A percentile compares a stretch with the other conserved stretches of the same genome.
These are phyloP conservation scores for Aspergillus texensis DNA, from an alignment of 2,329 filamentous ascomycete species.

Conservation along the genomic window DNA sequence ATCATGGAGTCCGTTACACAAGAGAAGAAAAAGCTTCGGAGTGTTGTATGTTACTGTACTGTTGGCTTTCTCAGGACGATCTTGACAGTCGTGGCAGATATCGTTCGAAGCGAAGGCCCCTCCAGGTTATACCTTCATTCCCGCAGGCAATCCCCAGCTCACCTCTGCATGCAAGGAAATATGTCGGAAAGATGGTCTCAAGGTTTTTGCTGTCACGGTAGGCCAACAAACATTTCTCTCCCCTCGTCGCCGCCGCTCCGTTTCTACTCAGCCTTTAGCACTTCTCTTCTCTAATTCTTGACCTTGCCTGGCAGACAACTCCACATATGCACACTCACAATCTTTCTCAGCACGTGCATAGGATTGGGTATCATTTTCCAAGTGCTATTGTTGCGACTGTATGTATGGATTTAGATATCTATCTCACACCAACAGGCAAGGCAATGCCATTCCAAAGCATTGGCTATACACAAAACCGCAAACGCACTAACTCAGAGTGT, in stretches of 20 bases:
- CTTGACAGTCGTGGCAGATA: constrained; percentile 50
- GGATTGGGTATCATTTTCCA: constrained; percentile 66
- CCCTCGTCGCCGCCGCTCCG: constrained; percentile 5
- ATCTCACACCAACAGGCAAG: constrained; percentile 51
- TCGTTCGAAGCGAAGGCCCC: constrained; percentile 59
- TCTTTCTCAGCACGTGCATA: constrained; percentile 62
- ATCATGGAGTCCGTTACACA: constrained; percentile 61
- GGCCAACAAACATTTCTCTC: constrained; percentile 31
- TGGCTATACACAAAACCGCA: constrained; percentile 26
- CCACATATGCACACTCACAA: constrained; percentile 54
- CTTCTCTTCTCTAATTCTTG: constrained; percentile 19
- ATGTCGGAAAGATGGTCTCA: constrained; percentile 56
- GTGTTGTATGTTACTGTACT: constrained; percentile 45
- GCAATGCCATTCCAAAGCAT: constrained; percentile 42
- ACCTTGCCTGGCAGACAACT: constrained; percentile 46
- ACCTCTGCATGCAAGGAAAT: constrained; percentile 63
- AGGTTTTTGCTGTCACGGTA: constrained; percentile 64
- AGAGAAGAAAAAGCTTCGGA: constrained; percentile 62
- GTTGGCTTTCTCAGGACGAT: constrained; percentile 12
- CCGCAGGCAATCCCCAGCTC: constrained; percentile 61
- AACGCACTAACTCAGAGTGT: constrained; percentile 33
- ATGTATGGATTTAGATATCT: constrained; percentile 52
- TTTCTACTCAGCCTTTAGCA: not conserved
- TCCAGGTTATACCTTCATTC: constrained; percentile 63
- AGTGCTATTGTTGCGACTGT: constrained; percentile 61